These are phyloP conservation scores for Backusella psychrophila DNA, from an alignment of 192 early-diverging fungal species.

Conservation along the genomic window DNA sequence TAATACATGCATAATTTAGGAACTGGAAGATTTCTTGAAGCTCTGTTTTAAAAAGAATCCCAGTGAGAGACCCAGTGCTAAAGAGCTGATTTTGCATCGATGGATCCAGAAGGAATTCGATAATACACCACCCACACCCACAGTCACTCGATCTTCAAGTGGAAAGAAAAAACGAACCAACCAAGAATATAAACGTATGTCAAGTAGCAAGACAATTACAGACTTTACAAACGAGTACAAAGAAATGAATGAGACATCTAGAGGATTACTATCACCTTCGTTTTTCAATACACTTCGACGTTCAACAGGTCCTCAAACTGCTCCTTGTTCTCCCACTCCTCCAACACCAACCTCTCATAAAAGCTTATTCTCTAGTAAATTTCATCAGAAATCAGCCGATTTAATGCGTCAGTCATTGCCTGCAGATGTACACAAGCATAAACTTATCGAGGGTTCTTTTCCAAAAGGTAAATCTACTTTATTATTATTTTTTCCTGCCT, in stretches of 20 bases:
- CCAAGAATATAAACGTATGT: neutral
- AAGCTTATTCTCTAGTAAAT: neutral
- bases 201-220: neutral
- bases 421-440: constrained; percentile 26
- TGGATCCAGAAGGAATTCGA: constrained; percentile 57
- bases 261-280: neutral
- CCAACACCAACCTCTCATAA: neutral
- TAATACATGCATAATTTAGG: constrained; percentile 28
- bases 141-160: neutral
- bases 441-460: constrained; percentile 56
- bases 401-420: neutral
- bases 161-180: neutral
- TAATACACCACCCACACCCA: neutral
- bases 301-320: neutral
- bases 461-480: constrained; percentile 42
- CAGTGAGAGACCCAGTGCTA: constrained; percentile 65
- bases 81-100: constrained; percentile 65
- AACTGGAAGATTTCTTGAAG: constrained; percentile 76
- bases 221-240: neutral
- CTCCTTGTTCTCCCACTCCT: neutral
- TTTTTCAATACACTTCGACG: neutral
- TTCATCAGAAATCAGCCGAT: neutral
- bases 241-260: neutral
- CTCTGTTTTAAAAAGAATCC: constrained; percentile 85
- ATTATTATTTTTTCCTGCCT: neutral